Base-by-base conservation (phyloP, 2,329 filamentous ascomycete species). In the Cordyceps fumosorosea region DNA sequence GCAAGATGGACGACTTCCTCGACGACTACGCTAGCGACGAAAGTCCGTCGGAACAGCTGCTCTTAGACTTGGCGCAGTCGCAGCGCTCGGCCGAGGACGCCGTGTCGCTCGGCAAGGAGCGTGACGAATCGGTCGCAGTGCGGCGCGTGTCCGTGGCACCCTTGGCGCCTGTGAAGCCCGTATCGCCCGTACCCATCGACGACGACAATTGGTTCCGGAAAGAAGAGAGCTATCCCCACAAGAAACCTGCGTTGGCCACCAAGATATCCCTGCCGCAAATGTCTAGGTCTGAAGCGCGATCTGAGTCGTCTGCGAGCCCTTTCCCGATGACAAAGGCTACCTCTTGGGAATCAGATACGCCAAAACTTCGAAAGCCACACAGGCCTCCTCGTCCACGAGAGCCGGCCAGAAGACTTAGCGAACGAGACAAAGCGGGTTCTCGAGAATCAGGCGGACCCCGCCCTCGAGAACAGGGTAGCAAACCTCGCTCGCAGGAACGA, bases 21-120 rank as follows among this genome's bases (percentile, higher is more conserved):
- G 60, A 62, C 12, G 63, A 59, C 0, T 70, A 73, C 5, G 40
- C 24, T 29, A 61, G 51, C 24, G 51, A 56, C 12, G 62, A 63
- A 6, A 71, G 66, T 12, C 70, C 73, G 0, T 69, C 69, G 10
- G 66, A 68, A 3, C 72, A 73, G 55, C 40, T 72, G 16, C 65
- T 68, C 4, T 45, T 26, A 12, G 59, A 61, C n/a, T 11, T 55
- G 6, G 59, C 40, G 18, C 51, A 34, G 4, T 48, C 59, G 5
- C 8, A 10, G 3, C 20, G 22, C 5, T 14, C 18, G n/a, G 3
- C 7, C 1, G 34, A 47, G 0, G 29, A 29, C 16, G n/a, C 20
- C 20, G 8, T 32, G 10, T n/a, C n/a, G 34, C 22, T 29, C 4
- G 4, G 22, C 34, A 52, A 37, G 24, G 18, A 51, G 6, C 26